These are phyloP conservation scores for Yamadazyma endophytica DNA, from an alignment of 805 yeast genomes.

Conservation along the genomic window DNA sequence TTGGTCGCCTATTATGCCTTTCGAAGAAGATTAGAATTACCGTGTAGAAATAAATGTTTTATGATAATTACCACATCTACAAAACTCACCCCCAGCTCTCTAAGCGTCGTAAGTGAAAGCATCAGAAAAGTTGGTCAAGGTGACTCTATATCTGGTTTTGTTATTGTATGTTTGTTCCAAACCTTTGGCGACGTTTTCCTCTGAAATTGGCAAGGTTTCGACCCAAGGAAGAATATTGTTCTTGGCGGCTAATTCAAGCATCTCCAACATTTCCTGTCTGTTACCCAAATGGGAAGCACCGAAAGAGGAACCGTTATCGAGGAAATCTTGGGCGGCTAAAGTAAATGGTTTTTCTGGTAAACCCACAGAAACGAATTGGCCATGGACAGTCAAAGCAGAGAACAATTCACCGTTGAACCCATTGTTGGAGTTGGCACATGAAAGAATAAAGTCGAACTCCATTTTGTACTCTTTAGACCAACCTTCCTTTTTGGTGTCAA, in stretches of 20 bases:
- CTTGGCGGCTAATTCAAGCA: slow-evolving; percentile 62
- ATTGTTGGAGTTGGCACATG: slow-evolving; percentile 37
- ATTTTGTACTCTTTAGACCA: slow-evolving; percentile 14
- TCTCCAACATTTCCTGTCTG: slow-evolving; percentile 59
- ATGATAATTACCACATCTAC: not conserved
- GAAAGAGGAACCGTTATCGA: slow-evolving; percentile 45
- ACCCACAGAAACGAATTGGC: slow-evolving; percentile 62
- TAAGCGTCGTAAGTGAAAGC: slow-evolving; percentile 27
- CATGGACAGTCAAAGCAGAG: slow-evolving; percentile 50
- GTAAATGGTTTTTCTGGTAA: slow-evolving; percentile 48
- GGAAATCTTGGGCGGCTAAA: slow-evolving; percentile 50
- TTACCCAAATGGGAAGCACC: slow-evolving; percentile 62
- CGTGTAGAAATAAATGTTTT: not conserved
- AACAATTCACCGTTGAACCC: slow-evolving; percentile 29
- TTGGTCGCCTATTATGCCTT: slow-evolving; percentile 21
- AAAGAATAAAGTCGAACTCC: slow-evolving; percentile 43
- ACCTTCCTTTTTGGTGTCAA: slow-evolving; percentile 43
- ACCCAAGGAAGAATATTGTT: slow-evolving; percentile 59
- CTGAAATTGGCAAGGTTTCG: slow-evolving; percentile 53
- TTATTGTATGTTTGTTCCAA: slow-evolving; percentile 51
- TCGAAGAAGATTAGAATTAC: slow-evolving; percentile 8
- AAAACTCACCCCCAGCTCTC: not conserved
- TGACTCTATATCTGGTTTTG: slow-evolving; percentile 62
- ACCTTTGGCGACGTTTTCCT: slow-evolving; percentile 50
- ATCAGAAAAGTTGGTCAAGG: slow-evolving; percentile 52